Evolutionary conservation across 75 land plant species (phyloP).

Genomic region (Picea glauca): DNA sequence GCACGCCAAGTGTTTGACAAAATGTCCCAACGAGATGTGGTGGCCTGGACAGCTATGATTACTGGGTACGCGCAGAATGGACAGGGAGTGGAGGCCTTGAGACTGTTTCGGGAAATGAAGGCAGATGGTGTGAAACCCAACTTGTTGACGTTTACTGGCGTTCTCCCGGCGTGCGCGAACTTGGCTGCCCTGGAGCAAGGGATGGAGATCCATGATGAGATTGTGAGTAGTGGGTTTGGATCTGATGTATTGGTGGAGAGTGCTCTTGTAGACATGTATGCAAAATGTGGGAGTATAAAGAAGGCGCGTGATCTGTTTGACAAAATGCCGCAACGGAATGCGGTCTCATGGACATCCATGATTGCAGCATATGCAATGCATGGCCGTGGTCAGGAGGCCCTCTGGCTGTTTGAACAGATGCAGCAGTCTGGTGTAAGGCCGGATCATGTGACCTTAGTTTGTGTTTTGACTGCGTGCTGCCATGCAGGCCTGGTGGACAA

Average conservation of each 20-base stretch:
- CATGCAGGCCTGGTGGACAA: no score
- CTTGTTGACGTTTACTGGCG: constrained; percentile 19
- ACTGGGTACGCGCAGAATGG: constrained; percentile 37
- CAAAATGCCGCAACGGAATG: constrained; percentile 28
- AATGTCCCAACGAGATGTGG: constrained; percentile 33
- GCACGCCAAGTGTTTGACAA: constrained; percentile 22
- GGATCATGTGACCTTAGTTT: constrained; percentile 21
- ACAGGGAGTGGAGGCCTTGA: constrained; percentile 25
- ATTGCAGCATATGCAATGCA: constrained; percentile 33
- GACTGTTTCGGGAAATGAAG: constrained; percentile 23
- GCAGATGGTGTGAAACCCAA: constrained; percentile 28
- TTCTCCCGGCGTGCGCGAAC: constrained; percentile 32
- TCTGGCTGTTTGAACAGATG: constrained; percentile 22
- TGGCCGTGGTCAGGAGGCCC: constrained; percentile 27
- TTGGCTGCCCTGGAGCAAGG: constrained; percentile 26
- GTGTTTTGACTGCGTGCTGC: no score
- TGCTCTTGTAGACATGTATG: constrained; percentile 37
- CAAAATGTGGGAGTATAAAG: constrained; percentile 44
- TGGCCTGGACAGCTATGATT: constrained; percentile 46
- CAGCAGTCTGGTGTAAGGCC: not conserved
- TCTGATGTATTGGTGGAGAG: constrained; percentile 21
- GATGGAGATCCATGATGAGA: constrained; percentile 20
- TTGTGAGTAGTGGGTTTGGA: constrained; percentile 12
- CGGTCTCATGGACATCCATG: constrained; percentile 27
- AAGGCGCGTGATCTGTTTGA: constrained; percentile 30